A percentile compares a stretch with the other conserved stretches of the same genome.
Evolutionary conservation across 495 filamentous ascomycete species (phyloP).

Genomic region (Tuber microsphaerosporum): DNA sequence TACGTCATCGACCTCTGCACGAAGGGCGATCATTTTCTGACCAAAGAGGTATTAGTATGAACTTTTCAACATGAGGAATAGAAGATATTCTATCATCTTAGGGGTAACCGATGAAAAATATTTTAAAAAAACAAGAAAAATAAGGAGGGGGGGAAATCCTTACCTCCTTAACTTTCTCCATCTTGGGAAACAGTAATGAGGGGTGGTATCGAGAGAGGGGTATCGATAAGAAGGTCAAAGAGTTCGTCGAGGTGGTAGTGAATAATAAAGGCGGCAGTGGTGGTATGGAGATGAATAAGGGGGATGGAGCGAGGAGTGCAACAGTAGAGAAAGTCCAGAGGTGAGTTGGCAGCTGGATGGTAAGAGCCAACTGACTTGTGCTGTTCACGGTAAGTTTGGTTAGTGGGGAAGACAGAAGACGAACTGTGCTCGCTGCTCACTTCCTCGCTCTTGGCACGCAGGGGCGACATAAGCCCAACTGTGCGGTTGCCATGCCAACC

Average conservation of each 20-base stretch:
- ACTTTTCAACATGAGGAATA: conserved; percentile 6
- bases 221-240: conserved; percentile 26
- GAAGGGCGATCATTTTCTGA: conserved; percentile 89
- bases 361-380: not conserved
- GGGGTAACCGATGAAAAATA: conserved; percentile 7
- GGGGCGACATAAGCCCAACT: not conserved
- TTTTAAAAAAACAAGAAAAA: not conserved
- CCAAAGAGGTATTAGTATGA: conserved; percentile 9
- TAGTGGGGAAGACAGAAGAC: not conserved
- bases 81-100: conserved; percentile 1
- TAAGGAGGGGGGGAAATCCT: conserved; percentile 14
- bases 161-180: conserved; percentile 48
- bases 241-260: not conserved
- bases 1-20: conserved; percentile 81
- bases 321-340: not conserved
- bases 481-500: not conserved
- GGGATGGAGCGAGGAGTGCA: not conserved
- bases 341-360: conserved; percentile 1
- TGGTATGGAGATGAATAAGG: not conserved
- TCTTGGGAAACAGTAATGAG: conserved; percentile 40
- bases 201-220: conserved; percentile 12
- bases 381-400: not conserved
- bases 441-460: not conserved
- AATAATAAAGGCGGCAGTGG: not conserved
- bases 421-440: not conserved